Evolutionary conservation across 805 yeast species (phyloP).

Genomic region (Wickerhamiella occidentalis): DNA sequence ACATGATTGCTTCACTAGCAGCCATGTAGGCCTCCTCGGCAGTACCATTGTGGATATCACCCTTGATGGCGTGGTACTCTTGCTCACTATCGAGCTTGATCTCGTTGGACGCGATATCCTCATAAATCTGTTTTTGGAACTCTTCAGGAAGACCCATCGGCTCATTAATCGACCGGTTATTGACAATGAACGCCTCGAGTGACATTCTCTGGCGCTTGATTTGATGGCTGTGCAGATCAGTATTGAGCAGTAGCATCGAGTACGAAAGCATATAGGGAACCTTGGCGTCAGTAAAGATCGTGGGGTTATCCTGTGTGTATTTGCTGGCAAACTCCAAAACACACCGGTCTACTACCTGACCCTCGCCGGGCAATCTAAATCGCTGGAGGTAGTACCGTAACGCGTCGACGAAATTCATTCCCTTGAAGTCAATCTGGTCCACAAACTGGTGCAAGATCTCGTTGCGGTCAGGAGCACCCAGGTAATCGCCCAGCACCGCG

Average conservation of each 20-base stretch:
- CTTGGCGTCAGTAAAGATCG: conserved; percentile 76
- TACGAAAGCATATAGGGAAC: conserved; percentile 86
- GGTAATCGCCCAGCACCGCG: conserved; percentile 73
- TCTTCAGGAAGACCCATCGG: conserved; percentile 73
- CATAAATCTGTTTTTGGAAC: conserved; percentile 52
- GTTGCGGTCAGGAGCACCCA: conserved; percentile 82
- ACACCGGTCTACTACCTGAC: conserved; percentile 92
- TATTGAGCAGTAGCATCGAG: conserved; percentile 84
- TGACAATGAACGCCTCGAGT: conserved; percentile 68
- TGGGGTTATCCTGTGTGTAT: conserved; percentile 76
- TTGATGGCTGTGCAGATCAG: conserved; percentile 85
- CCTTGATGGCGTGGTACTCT: conserved; percentile 74
- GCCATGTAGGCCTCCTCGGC: conserved; percentile 71
- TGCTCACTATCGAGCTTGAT: conserved; percentile 89
- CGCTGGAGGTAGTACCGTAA: conserved; percentile 71
- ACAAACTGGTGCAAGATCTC: conserved; percentile 89
- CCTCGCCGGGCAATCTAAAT: conserved; percentile 94
- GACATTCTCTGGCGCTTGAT: conserved; percentile 76
- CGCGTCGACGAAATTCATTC: conserved; percentile 67
- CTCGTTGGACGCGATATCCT: conserved; percentile 72
- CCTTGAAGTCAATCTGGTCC: conserved; percentile 67
- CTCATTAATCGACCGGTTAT: conserved; percentile 87
- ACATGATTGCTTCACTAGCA: conserved; percentile 84
- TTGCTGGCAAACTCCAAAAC: conserved; percentile 96
- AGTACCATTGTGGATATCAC: conserved; percentile 46